Evolutionary conservation across 2,329 filamentous ascomycete species (phyloP), one percentile per base, ranked within the genome.

Genomic region (Penicillium sclerotigenum): DNA sequence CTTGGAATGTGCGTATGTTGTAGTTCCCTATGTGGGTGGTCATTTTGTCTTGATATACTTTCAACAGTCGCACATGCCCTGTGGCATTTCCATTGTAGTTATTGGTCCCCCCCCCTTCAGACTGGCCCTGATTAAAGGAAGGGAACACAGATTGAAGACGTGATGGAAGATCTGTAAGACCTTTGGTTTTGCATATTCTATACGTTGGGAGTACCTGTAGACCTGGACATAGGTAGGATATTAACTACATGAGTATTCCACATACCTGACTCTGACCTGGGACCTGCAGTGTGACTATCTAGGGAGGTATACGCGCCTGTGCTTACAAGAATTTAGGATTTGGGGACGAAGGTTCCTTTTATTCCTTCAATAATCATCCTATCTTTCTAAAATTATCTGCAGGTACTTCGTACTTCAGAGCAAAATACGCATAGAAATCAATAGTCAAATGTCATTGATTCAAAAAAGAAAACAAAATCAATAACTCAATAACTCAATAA

Each of bases 321-420:
- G 28, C 28, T 22, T 13, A 18, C 5, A 33, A 45, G n/a, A 31
- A 45, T 14, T 16, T 13, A 5, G 26, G 16, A 28, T 31, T 16
- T 8, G n/a, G 20, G 20, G 38, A 41, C 11, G 5, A 33, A 33
- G 14, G 14, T 24, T 26, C n/a, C 11, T 11, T n/a, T 26, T n/a
- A 5, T 20, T 38, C 2, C 18, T 24, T 24, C 20, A 3, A 24
- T n/a, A 8, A 28, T 43, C 10, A 10, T 45, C 5, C 22, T 11
- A 42, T n/a, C 22, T 28, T 8, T 4, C 4, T 6, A 41, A 10
- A 24, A 9, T 5, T 14, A 45, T 31, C 60, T 64, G 63, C 61
- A 65, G 61, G 63, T 61, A 64, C 58, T 62, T 29, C 26, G 16
- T 20, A 33, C n/a, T n/a, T n/a, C n/a, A n/a, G n/a, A 24, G 2